A percentile compares a stretch with the other conserved stretches of the same genome.
phyloP scores from a whole-genome alignment of 2,329 filamentous ascomycete genomes.

The Apiospora sp. region DNA sequence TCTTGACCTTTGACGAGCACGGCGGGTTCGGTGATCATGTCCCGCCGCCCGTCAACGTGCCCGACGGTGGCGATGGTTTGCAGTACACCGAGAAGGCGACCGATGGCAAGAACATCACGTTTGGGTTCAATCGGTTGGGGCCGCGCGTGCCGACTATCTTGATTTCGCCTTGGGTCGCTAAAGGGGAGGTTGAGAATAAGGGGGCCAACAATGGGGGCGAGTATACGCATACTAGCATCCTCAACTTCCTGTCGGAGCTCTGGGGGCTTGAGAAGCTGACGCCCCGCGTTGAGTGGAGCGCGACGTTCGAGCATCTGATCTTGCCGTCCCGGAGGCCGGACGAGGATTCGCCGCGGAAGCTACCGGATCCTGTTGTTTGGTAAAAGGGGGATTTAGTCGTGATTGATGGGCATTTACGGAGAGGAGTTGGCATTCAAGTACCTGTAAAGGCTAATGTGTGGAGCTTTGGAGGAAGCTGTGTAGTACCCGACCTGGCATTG shows the following conservation, averaged over 20 bases:
- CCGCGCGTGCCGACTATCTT: constrained; percentile 13
- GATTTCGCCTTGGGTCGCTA: constrained; percentile 14
- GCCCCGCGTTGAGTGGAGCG: constrained; percentile 8
- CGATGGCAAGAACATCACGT: constrained; percentile 6
- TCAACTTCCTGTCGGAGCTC: constrained; percentile 1
- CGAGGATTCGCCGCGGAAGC: not conserved
- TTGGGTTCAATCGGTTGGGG: constrained; percentile 1
- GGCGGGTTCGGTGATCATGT: constrained; percentile 22
- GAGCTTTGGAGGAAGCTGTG: not conserved
- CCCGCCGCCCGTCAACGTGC: constrained; percentile 16
- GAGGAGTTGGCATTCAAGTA: too few species aligned
- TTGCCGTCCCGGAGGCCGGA: constrained; percentile 16
- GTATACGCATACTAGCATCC: constrained; percentile 19
- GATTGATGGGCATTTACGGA: not conserved
- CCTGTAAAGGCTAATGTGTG: too few species aligned
- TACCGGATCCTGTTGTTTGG: constrained; percentile 22
- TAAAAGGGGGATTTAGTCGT: not conserved
- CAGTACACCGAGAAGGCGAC: constrained; percentile 10
- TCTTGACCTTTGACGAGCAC: constrained; percentile 20
- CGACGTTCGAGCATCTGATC: constrained; percentile 16
- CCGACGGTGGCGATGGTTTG: not conserved
- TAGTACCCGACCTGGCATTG: too few species aligned
- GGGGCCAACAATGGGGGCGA: constrained; percentile 1
- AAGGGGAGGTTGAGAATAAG: constrained; percentile 12
- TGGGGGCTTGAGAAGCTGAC: constrained; percentile 23